Conservation (phyloP, 495 filamentous ascomycete species). For the Penicillium goetzii region DNA sequence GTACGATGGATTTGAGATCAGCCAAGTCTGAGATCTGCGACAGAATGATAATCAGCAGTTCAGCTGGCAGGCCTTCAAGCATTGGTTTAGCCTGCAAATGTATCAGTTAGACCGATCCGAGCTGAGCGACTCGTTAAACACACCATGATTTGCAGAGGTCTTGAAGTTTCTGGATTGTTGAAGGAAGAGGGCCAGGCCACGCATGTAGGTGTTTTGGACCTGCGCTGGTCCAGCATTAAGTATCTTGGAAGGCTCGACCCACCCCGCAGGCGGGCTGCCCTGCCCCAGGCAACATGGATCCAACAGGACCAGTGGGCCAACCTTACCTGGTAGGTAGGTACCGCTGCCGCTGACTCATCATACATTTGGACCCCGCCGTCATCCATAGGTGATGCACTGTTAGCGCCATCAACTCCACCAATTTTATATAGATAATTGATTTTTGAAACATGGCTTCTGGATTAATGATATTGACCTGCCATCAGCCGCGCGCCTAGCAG, state of each 20-base stretch:
- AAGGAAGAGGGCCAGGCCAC: too few species aligned
- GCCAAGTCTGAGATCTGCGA: conserved; percentile 14
- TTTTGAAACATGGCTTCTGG: background rate
- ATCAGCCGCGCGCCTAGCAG: too few species aligned
- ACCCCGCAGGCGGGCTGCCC: too few species aligned
- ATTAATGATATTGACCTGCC: background rate
- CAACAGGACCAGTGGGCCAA: too few species aligned
- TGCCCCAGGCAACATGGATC: background rate
- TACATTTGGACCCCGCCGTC: background rate
- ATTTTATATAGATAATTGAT: background rate
- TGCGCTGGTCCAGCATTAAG: background rate
- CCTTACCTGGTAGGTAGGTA: too few species aligned
- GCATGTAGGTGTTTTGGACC: background rate
- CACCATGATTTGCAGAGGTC: background rate
- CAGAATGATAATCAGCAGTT: conserved; percentile 29
- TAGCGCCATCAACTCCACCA: too few species aligned
- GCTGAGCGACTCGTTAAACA: background rate
- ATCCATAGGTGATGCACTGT: too few species aligned
- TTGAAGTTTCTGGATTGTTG: background rate
- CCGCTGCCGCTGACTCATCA: background rate
- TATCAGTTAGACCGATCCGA: background rate
- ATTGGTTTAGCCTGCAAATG: conserved; percentile 19
- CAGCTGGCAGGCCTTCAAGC: conserved; percentile 28
- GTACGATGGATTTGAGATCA: conserved; percentile 26
- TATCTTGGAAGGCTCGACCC: background rate